Percentiles rank a stretch among this genome's conserved stretches.
These are phyloP conservation scores for Echinochloa phyllopogon DNA, from an alignment of 176 grass and related monocot genomes.

Conservation along the genomic window DNA sequence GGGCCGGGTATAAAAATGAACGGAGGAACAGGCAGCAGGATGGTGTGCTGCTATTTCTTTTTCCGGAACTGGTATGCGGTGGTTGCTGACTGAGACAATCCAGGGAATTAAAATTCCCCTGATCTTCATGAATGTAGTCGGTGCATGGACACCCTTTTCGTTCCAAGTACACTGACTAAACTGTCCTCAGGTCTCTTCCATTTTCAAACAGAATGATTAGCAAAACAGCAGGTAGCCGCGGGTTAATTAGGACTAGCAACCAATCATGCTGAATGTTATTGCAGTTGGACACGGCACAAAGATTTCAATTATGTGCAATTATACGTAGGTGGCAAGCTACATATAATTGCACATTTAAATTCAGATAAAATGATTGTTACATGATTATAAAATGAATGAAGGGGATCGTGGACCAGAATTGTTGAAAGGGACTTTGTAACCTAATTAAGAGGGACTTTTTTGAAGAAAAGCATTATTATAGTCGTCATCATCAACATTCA, in stretches of 20 bases:
- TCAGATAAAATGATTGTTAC: slow-evolving; percentile 3
- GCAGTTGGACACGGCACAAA: neutral
- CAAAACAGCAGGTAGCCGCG: neutral
- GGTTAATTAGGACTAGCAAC: neutral
- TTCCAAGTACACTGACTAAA: slow-evolving; percentile 37
- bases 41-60: slow-evolving; percentile 51
- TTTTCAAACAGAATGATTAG: neutral
- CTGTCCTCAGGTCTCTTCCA: slow-evolving; percentile 14
- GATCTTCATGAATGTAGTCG: slow-evolving; percentile 20
- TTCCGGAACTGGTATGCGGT: slow-evolving; percentile 48
- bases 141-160: slow-evolving; percentile 23
- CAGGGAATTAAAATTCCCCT: slow-evolving; percentile 13
- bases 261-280: slow-evolving; percentile 22
- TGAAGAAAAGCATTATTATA: too few relatives aligned
- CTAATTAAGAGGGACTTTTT: slow-evolving; percentile 23
- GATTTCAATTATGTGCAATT: too few relatives aligned
- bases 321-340: too few relatives aligned
- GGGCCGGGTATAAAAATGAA: slow-evolving; percentile 39
- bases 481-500: too few relatives aligned
- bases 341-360: slow-evolving; percentile 12
- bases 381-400: slow-evolving; percentile 42
- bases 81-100: slow-evolving; percentile 58
- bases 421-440: slow-evolving; percentile 84
- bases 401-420: slow-evolving; percentile 51
- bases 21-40: slow-evolving; percentile 13